Conservation (phyloP, 352 stramenopile species). For the Phytopythium oedochilum region DNA sequence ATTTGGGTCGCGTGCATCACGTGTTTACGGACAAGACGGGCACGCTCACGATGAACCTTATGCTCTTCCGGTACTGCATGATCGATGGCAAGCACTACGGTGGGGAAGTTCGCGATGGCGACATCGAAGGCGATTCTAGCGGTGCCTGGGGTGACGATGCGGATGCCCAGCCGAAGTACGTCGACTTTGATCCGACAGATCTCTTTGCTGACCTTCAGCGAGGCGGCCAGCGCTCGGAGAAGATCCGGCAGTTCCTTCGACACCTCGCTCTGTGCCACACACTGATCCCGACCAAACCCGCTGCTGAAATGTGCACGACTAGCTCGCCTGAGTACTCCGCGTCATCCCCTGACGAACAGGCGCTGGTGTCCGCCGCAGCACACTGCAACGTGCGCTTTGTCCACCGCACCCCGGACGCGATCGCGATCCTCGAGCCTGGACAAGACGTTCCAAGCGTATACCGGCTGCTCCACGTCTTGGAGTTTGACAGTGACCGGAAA, state of each 20-base stretch:
- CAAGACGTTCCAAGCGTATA: slow-evolving; percentile 49
- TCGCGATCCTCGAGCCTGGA: slow-evolving; percentile 50
- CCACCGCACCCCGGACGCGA: slow-evolving; percentile 55
- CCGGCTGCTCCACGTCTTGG: slow-evolving; percentile 91
- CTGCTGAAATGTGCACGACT: slow-evolving; percentile 74
- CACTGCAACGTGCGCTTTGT: slow-evolving; percentile 80
- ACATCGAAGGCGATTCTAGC: slow-evolving; percentile 24
- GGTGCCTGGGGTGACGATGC: background rate
- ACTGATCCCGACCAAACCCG: slow-evolving; percentile 64
- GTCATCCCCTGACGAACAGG: slow-evolving; percentile 79
- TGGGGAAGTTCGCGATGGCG: slow-evolving; percentile 51
- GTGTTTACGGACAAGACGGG: slow-evolving; percentile 96
- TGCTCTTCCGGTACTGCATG: slow-evolving; percentile 96
- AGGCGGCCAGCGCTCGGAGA: slow-evolving; percentile 27
- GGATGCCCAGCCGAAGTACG: slow-evolving; percentile 24
- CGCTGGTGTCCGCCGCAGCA: slow-evolving; percentile 63
- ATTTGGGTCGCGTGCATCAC: slow-evolving; percentile 88
- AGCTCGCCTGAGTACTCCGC: slow-evolving; percentile 67
- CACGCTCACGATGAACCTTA: slow-evolving; percentile 94
- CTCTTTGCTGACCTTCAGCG: slow-evolving; percentile 51
- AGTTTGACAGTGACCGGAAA: slow-evolving; percentile 98
- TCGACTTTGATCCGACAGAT: slow-evolving; percentile 68
- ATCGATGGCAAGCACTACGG: slow-evolving; percentile 92
- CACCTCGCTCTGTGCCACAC: slow-evolving; percentile 82
- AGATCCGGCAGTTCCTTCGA: slow-evolving; percentile 58